These are phyloP conservation scores for Kazachstania africana DNA, from an alignment of 805 yeast species.

Conservation along the genomic window DNA sequence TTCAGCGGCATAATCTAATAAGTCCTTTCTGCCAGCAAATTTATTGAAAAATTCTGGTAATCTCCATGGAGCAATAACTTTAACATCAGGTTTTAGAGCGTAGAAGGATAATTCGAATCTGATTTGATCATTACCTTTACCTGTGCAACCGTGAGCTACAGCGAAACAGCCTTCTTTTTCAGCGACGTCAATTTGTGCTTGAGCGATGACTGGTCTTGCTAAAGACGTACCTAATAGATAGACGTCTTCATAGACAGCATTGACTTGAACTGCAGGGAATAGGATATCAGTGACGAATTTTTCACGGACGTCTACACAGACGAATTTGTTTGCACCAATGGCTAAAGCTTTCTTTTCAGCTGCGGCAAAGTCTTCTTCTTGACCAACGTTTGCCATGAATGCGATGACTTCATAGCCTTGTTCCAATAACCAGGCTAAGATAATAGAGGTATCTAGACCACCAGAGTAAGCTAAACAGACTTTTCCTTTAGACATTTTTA, in stretches of 20 bases:
- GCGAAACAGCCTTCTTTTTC: slow-evolving; percentile 97
- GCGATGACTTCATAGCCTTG: slow-evolving; percentile 97
- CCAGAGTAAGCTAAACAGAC: slow-evolving; percentile 99
- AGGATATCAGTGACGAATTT: slow-evolving; percentile 89
- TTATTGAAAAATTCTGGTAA: slow-evolving; percentile 87
- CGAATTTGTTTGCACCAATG: slow-evolving; percentile 94
- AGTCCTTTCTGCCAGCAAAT: slow-evolving; percentile 96
- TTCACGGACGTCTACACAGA: slow-evolving; percentile 86
- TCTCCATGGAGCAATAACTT: slow-evolving; percentile 99
- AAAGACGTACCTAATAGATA: slow-evolving; percentile 93
- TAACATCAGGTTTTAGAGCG: slow-evolving; percentile 94
- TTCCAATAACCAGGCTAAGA: slow-evolving; percentile 95
- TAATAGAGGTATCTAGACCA: slow-evolving; percentile 95
- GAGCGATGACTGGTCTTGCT: slow-evolving; percentile 97
- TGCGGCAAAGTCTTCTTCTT: slow-evolving; percentile 97
- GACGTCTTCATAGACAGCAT: slow-evolving; percentile 96
- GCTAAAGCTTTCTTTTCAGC: slow-evolving; percentile 93
- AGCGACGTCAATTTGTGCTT: slow-evolving; percentile 96
- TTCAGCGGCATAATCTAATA: slow-evolving; percentile 84
- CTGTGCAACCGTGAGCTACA: slow-evolving; percentile 98
- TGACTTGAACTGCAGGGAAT: slow-evolving; percentile 92
- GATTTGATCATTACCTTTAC: slow-evolving; percentile 99
- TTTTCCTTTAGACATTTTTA: slow-evolving; percentile 85
- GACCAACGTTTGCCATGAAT: slow-evolving; percentile 97
- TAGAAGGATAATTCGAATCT: slow-evolving; percentile 95